A percentile compares a stretch with the other conserved stretches of the same genome.
Evolutionary conservation across 345 rosid species (phyloP).

Genomic region (Moricandia arvensis): DNA sequence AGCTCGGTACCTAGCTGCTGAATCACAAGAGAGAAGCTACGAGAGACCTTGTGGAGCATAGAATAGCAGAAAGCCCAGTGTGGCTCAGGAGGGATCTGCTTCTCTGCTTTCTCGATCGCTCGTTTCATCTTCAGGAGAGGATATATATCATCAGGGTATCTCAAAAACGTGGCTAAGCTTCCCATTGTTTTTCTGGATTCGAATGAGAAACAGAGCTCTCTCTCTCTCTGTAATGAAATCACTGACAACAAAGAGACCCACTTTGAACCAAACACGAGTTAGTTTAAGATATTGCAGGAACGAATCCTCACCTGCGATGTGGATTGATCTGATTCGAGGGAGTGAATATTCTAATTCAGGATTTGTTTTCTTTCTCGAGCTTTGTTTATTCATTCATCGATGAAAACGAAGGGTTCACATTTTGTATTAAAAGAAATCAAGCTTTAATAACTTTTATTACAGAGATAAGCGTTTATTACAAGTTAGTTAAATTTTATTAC

Average conservation of each 20-base stretch:
- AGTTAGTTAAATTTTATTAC: neutral
- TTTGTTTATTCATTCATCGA: conserved; percentile 25
- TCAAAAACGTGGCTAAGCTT: conserved; percentile 63
- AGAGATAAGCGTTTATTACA: neutral
- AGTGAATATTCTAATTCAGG: conserved; percentile 8
- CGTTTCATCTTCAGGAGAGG: conserved; percentile 78
- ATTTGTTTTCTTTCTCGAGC: neutral
- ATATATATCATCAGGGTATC: conserved; percentile 77
- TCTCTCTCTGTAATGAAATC: neutral
- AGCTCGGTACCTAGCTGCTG: conserved; percentile 84
- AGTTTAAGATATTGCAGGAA: neutral
- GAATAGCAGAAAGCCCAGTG: conserved; percentile 92
- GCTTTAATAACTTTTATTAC: neutral
- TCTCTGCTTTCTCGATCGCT: conserved; percentile 67
- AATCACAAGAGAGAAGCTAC: conserved; percentile 83
- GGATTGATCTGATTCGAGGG: conserved; percentile 28
- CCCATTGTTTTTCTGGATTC: conserved; percentile 50
- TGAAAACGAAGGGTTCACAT: conserved; percentile 22
- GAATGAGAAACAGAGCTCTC: conserved; percentile 13
- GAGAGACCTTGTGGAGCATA: conserved; percentile 90
- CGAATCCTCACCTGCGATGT: conserved; percentile 12
- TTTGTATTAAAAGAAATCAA: no score
- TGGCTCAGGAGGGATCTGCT: conserved; percentile 88
- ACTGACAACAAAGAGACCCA: conserved; percentile 3
- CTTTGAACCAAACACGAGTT: neutral